These are phyloP conservation scores for Croton setiger DNA, from an alignment of 441 rosid genomes.

Conservation along the genomic window DNA sequence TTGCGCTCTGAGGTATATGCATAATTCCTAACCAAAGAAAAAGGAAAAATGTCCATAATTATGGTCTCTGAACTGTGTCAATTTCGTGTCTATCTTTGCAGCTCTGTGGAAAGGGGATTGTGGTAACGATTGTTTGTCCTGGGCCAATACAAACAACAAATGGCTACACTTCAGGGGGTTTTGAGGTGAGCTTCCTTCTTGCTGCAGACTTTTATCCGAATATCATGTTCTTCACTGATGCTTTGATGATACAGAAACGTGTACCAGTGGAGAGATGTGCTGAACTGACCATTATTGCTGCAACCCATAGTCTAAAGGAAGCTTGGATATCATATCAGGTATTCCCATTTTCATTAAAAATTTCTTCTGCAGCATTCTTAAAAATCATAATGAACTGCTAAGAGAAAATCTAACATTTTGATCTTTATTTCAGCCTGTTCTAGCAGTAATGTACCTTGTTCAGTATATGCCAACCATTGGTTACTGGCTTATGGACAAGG, in stretches of 20 bases:
- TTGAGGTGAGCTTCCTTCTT: slow-evolving; percentile 46
- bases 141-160: slow-evolving; percentile 81
- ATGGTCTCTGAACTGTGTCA: neutral
- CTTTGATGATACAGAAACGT: slow-evolving; percentile 46
- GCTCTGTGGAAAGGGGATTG: slow-evolving; percentile 77
- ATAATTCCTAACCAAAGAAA: neutral
- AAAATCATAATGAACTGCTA: too few relatives aligned
- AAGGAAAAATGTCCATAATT: too few relatives aligned
- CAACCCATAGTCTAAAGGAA: slow-evolving; percentile 80
- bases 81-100: slow-evolving; percentile 25
- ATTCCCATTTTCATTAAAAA: slow-evolving; percentile 15
- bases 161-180: slow-evolving; percentile 44
- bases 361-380: too few relatives aligned
- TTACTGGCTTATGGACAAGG: slow-evolving; percentile 97
- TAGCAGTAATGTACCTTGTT: slow-evolving; percentile 79
- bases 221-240: too few relatives aligned
- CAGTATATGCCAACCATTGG: slow-evolving; percentile 87
- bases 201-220: neutral
- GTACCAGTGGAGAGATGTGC: slow-evolving; percentile 85
- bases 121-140: slow-evolving; percentile 91
- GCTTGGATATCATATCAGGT: slow-evolving; percentile 97
- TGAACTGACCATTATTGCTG: slow-evolving; percentile 76
- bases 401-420: slow-evolving; percentile 4
- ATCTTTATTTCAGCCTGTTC: slow-evolving; percentile 65
- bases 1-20: slow-evolving; percentile 84